A percentile compares a stretch with the other conserved stretches of the same genome.
These are phyloP conservation scores for Gaertneriomyces semiglobifer DNA, from an alignment of 192 early-diverging fungal species.

Conservation along the genomic window DNA sequence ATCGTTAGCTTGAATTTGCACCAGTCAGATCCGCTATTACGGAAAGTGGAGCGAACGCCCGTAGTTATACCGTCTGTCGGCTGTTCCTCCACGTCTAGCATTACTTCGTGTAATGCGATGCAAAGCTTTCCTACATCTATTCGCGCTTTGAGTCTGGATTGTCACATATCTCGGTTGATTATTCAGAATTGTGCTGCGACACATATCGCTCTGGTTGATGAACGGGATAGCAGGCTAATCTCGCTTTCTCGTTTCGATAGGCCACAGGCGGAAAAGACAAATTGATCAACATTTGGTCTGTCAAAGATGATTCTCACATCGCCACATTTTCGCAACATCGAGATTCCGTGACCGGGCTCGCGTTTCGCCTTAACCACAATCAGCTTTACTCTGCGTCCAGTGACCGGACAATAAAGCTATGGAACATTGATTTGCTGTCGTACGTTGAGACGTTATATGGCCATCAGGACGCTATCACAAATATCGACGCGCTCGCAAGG, in stretches of 20 bases:
- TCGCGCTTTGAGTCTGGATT: constrained; percentile 55
- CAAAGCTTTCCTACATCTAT: constrained; percentile 31
- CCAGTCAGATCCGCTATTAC: not conserved
- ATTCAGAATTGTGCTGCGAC: constrained; percentile 51
- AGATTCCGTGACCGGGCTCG: constrained; percentile 79
- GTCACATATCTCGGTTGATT: constrained; percentile 13
- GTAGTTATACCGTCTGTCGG: constrained; percentile 14
- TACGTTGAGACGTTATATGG: constrained; percentile 95
- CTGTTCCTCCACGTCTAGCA: constrained; percentile 41
- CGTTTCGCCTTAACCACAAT: constrained; percentile 74
- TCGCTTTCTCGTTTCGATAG: constrained; percentile 28
- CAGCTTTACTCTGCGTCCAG: constrained; percentile 85
- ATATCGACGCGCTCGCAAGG: constrained; percentile 76
- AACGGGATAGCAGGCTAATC: not conserved
- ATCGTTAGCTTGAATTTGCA: not conserved
- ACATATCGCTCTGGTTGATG: constrained; percentile 22
- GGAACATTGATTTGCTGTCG: constrained; percentile 86
- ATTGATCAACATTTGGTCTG: constrained; percentile 88
- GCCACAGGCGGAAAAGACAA: constrained; percentile 89
- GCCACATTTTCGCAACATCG: constrained; percentile 84
- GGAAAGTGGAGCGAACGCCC: constrained; percentile 43
- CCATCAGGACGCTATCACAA: constrained; percentile 86
- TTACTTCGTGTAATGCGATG: not conserved
- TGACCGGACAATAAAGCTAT: constrained; percentile 95
- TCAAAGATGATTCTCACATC: constrained; percentile 68